Conservation (phyloP, 2,329 filamentous ascomycete genomes). For the Cercospora citrullina region DNA sequence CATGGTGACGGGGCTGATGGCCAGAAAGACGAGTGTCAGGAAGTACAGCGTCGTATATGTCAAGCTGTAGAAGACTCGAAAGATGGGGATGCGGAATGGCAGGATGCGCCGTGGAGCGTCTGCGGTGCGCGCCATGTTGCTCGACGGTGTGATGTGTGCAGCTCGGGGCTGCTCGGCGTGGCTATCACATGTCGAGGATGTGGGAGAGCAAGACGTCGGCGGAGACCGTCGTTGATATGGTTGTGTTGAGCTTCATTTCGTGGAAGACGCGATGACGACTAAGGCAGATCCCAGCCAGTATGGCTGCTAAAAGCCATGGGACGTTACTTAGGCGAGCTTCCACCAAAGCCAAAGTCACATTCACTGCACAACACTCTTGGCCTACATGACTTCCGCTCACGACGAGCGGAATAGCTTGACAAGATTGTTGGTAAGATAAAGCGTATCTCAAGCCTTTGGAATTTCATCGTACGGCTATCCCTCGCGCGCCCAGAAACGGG, state of each 20-base stretch:
- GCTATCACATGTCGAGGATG: constrained; percentile 17
- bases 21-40: constrained; percentile 69
- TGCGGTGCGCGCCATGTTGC: constrained; percentile 21
- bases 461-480: neutral
- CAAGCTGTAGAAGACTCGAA: constrained; percentile 74
- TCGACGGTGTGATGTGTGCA: constrained; percentile 16
- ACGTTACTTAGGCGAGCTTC: neutral
- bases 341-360: neutral
- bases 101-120: constrained; percentile 29
- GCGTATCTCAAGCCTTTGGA: neutral
- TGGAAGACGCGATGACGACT: constrained; percentile 1
- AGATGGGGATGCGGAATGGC: constrained; percentile 58
- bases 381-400: neutral
- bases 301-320: neutral
- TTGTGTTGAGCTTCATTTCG: constrained; percentile 6
- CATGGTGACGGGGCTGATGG: constrained; percentile 75
- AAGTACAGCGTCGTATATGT: constrained; percentile 76
- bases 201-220: neutral
- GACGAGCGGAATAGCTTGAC: neutral
- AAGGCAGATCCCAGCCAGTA: neutral
- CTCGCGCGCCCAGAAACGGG: neutral
- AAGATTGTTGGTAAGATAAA: neutral
- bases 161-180: constrained; percentile 19
- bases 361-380: neutral
- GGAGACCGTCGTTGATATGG: neutral